Evolutionary conservation across 140 eudicot species (phyloP).

Genomic region (Anethum foeniculum): DNA sequence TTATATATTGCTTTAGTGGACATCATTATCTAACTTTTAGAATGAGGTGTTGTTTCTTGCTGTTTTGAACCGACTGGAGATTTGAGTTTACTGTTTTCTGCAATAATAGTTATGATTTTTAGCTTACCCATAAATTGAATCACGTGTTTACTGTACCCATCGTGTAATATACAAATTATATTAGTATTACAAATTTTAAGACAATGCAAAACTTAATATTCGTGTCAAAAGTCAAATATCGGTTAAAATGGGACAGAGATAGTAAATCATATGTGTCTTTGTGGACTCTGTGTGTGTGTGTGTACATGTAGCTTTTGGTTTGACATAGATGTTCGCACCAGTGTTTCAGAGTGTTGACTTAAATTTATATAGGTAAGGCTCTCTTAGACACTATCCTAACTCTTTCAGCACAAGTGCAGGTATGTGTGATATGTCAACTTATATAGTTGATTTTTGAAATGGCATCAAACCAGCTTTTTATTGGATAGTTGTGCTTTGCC

Average conservation of each 20-base stretch:
- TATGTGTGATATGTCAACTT: background rate
- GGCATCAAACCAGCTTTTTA: background rate
- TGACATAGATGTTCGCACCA: background rate
- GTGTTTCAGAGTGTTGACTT: constrained; percentile 3
- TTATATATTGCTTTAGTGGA: background rate
- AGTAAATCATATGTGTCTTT: too few species aligned
- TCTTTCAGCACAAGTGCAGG: background rate
- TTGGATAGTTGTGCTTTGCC: background rate
- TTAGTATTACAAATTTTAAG: too few species aligned
- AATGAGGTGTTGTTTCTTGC: background rate
- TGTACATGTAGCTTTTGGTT: background rate
- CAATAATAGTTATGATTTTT: background rate
- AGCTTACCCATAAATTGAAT: background rate
- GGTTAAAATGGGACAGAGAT: too few species aligned
- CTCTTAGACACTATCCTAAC: background rate
- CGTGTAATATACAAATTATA: too few species aligned
- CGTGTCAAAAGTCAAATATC: too few species aligned
- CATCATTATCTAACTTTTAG: background rate
- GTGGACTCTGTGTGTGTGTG: background rate
- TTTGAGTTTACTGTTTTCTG: background rate
- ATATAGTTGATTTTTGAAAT: background rate
- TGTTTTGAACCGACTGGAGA: background rate
- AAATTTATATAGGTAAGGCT: background rate
- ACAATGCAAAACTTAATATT: too few species aligned
- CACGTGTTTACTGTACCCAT: background rate